phyloP scores from a whole-genome alignment of 257 asterid species.

The Anisodus acutangulus region DNA sequence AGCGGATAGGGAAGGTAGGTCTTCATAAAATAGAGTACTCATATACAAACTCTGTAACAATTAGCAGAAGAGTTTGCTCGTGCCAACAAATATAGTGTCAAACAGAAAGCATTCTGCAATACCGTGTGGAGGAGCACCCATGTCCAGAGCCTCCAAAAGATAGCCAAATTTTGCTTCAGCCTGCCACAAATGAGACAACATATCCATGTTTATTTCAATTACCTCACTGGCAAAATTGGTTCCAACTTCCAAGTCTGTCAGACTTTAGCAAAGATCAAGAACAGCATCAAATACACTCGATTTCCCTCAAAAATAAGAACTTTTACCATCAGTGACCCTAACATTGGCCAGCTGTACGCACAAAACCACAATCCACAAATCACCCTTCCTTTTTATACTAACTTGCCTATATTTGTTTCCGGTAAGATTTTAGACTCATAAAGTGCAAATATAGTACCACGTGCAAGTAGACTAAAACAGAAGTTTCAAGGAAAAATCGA shows the following conservation, averaged over 20 bases:
- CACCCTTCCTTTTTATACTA: background rate
- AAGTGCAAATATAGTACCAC: conserved; percentile 25
- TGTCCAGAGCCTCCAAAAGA: conserved; percentile 94
- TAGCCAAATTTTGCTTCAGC: conserved; percentile 95
- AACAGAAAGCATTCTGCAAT: conserved; percentile 27
- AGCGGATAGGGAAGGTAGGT: conserved; percentile 18
- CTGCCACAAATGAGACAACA: conserved; percentile 43
- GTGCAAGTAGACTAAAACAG: conserved; percentile 5
- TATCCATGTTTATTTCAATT: background rate
- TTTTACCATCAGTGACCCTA: conserved; percentile 11
- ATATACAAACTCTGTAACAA: background rate
- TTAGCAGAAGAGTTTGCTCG: conserved; percentile 5
- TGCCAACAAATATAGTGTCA: background rate
- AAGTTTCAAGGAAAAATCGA: conserved; percentile 1
- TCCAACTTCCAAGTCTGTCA: background rate
- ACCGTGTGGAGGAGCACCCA: conserved; percentile 99
- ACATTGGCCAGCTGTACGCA: background rate
- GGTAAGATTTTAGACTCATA: conserved; percentile 17
- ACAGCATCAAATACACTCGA: background rate
- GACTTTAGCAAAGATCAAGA: conserved; percentile 15
- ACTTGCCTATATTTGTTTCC: background rate
- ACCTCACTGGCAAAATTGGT: background rate
- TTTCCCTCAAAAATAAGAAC: background rate
- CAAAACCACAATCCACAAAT: conserved; percentile 18
- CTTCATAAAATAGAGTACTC: background rate